phyloP scores from a whole-genome alignment of 192 early-diverging fungal species.

The Entomortierella lignicola region DNA sequence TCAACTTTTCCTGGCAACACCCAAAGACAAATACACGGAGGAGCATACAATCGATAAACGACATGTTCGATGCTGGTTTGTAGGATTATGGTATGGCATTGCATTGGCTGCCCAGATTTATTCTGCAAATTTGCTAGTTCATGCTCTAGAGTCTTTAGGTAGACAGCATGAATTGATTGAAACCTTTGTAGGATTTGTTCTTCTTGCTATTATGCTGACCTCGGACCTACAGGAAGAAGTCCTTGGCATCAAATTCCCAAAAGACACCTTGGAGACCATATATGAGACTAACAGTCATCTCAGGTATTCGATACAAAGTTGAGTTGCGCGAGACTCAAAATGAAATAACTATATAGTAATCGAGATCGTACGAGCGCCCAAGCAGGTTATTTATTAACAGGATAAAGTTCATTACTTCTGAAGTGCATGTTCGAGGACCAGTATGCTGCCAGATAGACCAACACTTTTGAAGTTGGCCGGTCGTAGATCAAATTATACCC shows the following conservation, averaged over 20 bases:
- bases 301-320: no score
- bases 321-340: no score
- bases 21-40: conserved; percentile 19
- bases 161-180: conserved; percentile 75
- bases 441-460: no score
- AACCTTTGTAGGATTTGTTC: conserved; percentile 91
- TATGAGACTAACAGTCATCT: no score
- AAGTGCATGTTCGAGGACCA: no score
- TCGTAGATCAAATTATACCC: no score
- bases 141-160: conserved; percentile 81
- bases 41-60: conserved; percentile 54
- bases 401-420: no score
- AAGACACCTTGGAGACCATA: no score
- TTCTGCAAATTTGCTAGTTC: conserved; percentile 86
- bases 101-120: conserved; percentile 79
- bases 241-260: conserved; percentile 31
- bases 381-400: no score
- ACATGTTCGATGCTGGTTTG: conserved; percentile 72
- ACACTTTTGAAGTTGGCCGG: no score
- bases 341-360: no score
- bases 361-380: no score
- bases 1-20: conserved; percentile 31
- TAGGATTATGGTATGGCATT: conserved; percentile 57
- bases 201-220: conserved; percentile 93
- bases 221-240: conserved; percentile 78